Base-by-base conservation (phyloP, 1,284 basidiomycete species). In the Ceratobasidium sp. region DNA sequence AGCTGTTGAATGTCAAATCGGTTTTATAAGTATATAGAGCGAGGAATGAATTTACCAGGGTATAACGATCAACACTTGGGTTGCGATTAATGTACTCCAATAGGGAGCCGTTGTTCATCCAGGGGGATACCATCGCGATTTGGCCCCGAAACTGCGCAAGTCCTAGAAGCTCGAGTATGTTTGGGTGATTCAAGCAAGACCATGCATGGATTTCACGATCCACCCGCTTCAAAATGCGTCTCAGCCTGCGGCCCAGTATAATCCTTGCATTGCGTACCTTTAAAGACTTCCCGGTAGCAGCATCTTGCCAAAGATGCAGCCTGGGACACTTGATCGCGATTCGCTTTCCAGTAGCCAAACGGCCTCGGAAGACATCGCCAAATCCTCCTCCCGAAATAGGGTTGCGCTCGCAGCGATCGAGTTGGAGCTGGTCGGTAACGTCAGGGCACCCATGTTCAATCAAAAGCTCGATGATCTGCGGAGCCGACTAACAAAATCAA, bases 61-160 rank as follows among this genome's bases (percentile, higher is more conserved):
- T n/a, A 16, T 60, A 60, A 10, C 58, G 58, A 60, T 60, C 36
- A 3, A 43, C 58, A n/a, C 58, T 43, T 6, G 36, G 34, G 23
- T 36, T 60, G 14, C 36, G 16, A 12, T 43, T 10, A 26, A 60
- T 41, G n/a, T 60, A 60, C 16, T 43, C 36, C 36, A n/a, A 34
- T 1, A 60, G 36, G 12, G 30, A 39, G 10, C 58, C 58, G 23
- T 60, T 8, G 4, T 43, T 34, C 55, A 58, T 58, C 55, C 55
- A 58, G 4, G 34, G 55, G 5, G 55, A 39, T 14, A 39, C 36
- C 36, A 39, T 39, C 14, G 36, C 6, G 36, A 39, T 39, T 6
- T 14, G 36, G 36, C 23, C 55, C 21, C 34, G 36, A 28, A 59
- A 59, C 8, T 32, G 10, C 6, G 57, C n/a, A 3, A 59, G 30